phyloP scores from a whole-genome alignment of 2,329 filamentous ascomycete species.

The Fusarium continuum region DNA sequence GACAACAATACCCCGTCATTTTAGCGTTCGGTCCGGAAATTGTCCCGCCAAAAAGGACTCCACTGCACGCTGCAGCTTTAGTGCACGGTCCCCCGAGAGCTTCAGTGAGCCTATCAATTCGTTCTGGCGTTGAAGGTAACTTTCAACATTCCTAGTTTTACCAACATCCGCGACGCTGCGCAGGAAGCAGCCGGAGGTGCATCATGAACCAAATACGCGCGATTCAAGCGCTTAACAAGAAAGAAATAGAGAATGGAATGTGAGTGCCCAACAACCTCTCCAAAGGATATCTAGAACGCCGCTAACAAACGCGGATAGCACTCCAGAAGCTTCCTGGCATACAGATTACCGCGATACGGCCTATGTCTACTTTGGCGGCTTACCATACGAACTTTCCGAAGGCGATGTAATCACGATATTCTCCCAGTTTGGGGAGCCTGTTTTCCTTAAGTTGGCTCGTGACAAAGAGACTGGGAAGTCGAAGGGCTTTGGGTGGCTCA shows the following conservation, averaged over 20 bases:
- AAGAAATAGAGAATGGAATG: slow-evolving; percentile 90
- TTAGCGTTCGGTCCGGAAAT: slow-evolving; percentile 49
- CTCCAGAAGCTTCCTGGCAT: slow-evolving; percentile 92
- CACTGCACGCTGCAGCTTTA: slow-evolving; percentile 19
- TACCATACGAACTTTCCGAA: slow-evolving; percentile 92
- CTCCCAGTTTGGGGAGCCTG: slow-evolving; percentile 95
- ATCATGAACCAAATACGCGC: slow-evolving; percentile 93
- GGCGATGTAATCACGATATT: slow-evolving; percentile 97
- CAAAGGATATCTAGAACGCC: neutral
- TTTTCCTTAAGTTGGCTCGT: slow-evolving; percentile 89
- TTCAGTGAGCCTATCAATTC: slow-evolving; percentile 20
- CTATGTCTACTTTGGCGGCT: slow-evolving; percentile 93
- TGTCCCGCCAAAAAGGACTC: slow-evolving; percentile 44
- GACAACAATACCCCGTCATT: slow-evolving; percentile 14
- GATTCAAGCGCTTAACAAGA: slow-evolving; percentile 92
- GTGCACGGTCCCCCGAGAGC: slow-evolving; percentile 29
- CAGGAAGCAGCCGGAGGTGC: neutral
- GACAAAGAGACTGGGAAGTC: slow-evolving; percentile 98
- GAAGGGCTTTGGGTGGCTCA: slow-evolving; percentile 93
- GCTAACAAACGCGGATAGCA: slow-evolving; percentile 57
- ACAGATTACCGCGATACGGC: slow-evolving; percentile 97
- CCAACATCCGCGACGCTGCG: neutral
- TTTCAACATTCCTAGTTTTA: slow-evolving; percentile 8
- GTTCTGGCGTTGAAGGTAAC: slow-evolving; percentile 27
- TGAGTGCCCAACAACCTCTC: slow-evolving; percentile 53